Percentiles rank a stretch among this genome's conserved stretches.
These are phyloP conservation scores for Pseudisothecium myosuroides DNA, from an alignment of 225 moss, liverwort and hornwort genomes.

Conservation along the genomic window DNA sequence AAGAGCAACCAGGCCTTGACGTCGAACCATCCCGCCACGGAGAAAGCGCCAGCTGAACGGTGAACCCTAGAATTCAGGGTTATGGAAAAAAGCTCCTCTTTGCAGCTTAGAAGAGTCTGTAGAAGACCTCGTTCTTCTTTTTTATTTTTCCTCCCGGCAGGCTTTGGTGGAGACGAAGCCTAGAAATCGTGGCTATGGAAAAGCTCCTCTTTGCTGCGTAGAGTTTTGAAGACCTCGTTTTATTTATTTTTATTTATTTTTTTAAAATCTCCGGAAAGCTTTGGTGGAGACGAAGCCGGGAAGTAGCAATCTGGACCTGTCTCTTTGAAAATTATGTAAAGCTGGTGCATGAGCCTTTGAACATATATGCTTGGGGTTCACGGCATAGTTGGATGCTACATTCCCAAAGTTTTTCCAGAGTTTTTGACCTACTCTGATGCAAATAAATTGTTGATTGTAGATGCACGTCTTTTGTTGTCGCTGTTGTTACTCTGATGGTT, in stretches of 20 bases:
- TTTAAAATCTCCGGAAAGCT: background rate
- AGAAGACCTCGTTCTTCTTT: too few species aligned
- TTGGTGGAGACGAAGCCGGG: background rate
- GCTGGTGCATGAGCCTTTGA: background rate
- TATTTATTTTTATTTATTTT: too few species aligned
- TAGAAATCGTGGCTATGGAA: background rate
- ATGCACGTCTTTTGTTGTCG: background rate
- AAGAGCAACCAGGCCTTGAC: conserved; percentile 38
- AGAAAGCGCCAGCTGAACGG: conserved; percentile 33
- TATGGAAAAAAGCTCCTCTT: too few species aligned
- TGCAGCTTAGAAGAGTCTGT: background rate
- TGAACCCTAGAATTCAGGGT: background rate
- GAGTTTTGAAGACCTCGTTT: background rate
- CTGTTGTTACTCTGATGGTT: background rate
- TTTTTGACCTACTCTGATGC: background rate
- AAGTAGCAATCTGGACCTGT: background rate
- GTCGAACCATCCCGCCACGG: conserved; percentile 35
- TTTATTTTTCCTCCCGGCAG: background rate
- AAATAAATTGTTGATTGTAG: background rate
- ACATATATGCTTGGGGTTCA: background rate
- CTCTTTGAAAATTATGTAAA: background rate
- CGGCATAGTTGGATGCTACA: background rate
- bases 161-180: background rate
- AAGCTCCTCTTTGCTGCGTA: background rate
- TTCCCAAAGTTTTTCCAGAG: background rate